A percentile compares a stretch with the other conserved stretches of the same genome.
Conservation (phyloP, 1,139 yeast genomes). For the Eremothecium cymbalariae region DNA sequence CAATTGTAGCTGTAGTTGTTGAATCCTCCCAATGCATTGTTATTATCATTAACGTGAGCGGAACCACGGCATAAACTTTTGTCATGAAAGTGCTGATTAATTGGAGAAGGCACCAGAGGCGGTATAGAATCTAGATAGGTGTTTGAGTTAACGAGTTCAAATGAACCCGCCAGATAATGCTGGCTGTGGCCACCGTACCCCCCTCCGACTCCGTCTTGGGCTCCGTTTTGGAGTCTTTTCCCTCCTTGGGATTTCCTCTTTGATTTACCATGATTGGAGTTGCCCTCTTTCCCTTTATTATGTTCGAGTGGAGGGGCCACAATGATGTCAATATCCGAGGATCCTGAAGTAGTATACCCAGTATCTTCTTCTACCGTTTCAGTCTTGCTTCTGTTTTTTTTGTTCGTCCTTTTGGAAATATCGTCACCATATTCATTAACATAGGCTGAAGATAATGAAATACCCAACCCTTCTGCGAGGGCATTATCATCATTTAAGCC, state of each 20-base stretch:
- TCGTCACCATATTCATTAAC: conserved; percentile 1
- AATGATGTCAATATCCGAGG: conserved; percentile 22
- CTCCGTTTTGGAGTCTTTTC: conserved; percentile 3
- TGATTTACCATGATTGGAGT: neutral
- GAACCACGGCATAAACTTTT: conserved; percentile 9
- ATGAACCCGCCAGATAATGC: conserved; percentile 2
- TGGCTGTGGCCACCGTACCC: neutral
- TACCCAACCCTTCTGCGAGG: conserved; percentile 9
- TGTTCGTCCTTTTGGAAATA: neutral
- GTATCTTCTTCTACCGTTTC: neutral
- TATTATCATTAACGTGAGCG: conserved; percentile 2
- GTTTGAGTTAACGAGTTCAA: conserved; percentile 10
- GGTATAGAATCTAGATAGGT: conserved; percentile 14
- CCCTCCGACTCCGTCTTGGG: neutral
- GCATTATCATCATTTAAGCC: neutral
- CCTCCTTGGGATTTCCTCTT: conserved; percentile 1
- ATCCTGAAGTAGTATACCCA: conserved; percentile 13
- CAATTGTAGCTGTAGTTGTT: conserved; percentile 1
- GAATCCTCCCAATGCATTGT: too few relatives aligned
- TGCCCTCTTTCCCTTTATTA: neutral
- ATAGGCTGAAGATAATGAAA: conserved; percentile 1
- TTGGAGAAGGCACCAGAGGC: conserved; percentile 18
- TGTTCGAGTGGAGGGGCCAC: conserved; percentile 10
- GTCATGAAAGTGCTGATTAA: conserved; percentile 3
- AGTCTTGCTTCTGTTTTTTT: neutral